These are phyloP conservation scores for Leptodermis oblonga DNA, from an alignment of 257 asterid genomes.

Conservation along the genomic window DNA sequence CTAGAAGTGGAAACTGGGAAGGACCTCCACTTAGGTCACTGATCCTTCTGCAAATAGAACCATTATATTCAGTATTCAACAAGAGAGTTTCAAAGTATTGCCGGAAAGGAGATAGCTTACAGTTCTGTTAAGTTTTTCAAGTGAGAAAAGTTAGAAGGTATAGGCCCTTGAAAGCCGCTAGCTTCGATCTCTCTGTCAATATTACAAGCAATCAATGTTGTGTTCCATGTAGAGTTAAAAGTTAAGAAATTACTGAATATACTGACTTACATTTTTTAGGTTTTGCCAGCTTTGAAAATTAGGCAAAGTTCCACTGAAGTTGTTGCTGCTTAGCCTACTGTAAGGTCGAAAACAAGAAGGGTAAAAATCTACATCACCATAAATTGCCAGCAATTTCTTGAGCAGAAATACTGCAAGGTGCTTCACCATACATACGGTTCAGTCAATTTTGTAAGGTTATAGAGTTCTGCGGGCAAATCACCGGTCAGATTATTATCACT, in stretches of 20 bases:
- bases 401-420: neutral
- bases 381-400: neutral
- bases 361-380: neutral
- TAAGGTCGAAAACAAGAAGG: slow-evolving; percentile 8
- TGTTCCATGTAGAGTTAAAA: neutral
- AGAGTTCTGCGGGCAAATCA: slow-evolving; percentile 39
- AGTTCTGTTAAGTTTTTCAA: slow-evolving; percentile 42
- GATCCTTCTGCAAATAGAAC: slow-evolving; percentile 46
- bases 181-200: slow-evolving; percentile 53
- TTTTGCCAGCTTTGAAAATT: slow-evolving; percentile 37
- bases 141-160: slow-evolving; percentile 43
- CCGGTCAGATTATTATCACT: slow-evolving; percentile 45
- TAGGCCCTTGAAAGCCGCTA: slow-evolving; percentile 61
- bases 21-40: slow-evolving; percentile 46
- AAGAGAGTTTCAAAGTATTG: neutral
- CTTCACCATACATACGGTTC: slow-evolving; percentile 37
- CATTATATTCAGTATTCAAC: neutral
- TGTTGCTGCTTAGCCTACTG: slow-evolving; percentile 57
- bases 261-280: slow-evolving; percentile 46
- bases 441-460: slow-evolving; percentile 31
- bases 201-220: neutral
- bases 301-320: slow-evolving; percentile 49
- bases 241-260: slow-evolving; percentile 1
- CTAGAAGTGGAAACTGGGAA: slow-evolving; percentile 43
- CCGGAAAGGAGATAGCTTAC: slow-evolving; percentile 30